A percentile compares a stretch with the other conserved stretches of the same genome.
These are phyloP conservation scores for Saturnispora sekii DNA, from an alignment of 805 yeast genomes.

Conservation along the genomic window DNA sequence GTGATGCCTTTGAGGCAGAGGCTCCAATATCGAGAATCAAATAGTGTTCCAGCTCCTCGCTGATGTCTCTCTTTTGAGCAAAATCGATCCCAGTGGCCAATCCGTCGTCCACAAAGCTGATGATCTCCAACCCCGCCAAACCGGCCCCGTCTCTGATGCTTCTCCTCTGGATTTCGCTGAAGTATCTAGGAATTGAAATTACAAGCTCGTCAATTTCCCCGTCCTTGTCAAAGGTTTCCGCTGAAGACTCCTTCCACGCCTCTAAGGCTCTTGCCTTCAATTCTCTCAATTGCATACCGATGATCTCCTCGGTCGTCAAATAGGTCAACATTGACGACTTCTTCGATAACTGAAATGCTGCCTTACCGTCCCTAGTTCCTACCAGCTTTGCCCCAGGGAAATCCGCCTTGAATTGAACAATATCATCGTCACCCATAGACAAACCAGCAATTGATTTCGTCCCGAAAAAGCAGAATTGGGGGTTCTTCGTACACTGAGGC, in stretches of 20 bases:
- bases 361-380: slow-evolving; percentile 28
- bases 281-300: slow-evolving; percentile 75
- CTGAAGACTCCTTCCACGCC: slow-evolving; percentile 45
- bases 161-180: slow-evolving; percentile 51
- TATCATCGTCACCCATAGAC: slow-evolving; percentile 36
- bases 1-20: slow-evolving; percentile 79
- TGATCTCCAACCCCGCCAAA: slow-evolving; percentile 55
- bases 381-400: slow-evolving; percentile 55
- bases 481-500: slow-evolving; percentile 62
- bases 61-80: slow-evolving; percentile 42
- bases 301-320: slow-evolving; percentile 48
- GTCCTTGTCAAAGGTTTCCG: slow-evolving; percentile 30
- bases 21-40: slow-evolving; percentile 88
- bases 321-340: too few species aligned
- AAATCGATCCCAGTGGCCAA: slow-evolving; percentile 83
- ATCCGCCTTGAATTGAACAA: slow-evolving; percentile 35
- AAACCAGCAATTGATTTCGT: slow-evolving; percentile 68
- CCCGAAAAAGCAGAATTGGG: slow-evolving; percentile 56
- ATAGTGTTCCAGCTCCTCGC: slow-evolving; percentile 37
- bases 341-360: slow-evolving; percentile 28
- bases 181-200: slow-evolving; percentile 69
- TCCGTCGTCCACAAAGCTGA: slow-evolving; percentile 79
- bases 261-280: slow-evolving; percentile 54
- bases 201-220: slow-evolving; percentile 55
- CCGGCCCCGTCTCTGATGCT: slow-evolving; percentile 66